Base-by-base conservation (phyloP, 73 alveolate species). In the Tetrahymena elliotti region DNA sequence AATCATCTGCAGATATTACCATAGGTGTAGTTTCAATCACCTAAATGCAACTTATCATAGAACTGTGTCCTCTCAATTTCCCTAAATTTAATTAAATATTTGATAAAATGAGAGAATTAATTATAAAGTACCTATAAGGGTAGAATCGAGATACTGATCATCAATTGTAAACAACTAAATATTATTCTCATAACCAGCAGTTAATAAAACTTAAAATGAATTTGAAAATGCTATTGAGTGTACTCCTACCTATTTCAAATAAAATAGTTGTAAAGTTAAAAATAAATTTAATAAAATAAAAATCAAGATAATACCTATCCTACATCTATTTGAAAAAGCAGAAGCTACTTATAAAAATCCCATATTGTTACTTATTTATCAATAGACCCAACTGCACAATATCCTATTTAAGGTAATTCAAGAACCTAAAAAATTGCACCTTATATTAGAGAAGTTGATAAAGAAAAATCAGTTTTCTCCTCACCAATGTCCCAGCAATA, bases 1-100 rank as follows among this genome's bases (percentile, higher is more conserved):
- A 93, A 94, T 94, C 96, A 94, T 94, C 96, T n/a, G 95, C 96
- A 27, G 96, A 94, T 9, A 94, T 53, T 41, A 94, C 40, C 24
- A 94, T 92, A 37, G 96, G 96, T 39, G 93, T 88, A 39, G 37
- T 84, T 16, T 94, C 96, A 33, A 94, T 88, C 95, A 94, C 93
- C 33, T 41, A 18, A 16, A 94, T 84, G 27, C 95, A 31, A 10
- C 93, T 88, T 31, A 94, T 52, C 96, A 94, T 94, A 6, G 96
- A 94, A n/a, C 68, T 94, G 92, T 94, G 96, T 34, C 96, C 96
- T 38, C 95, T 84, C 52, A 94, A 88, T 47, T 94, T 94, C 1
- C 88, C 88, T 68, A 27, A 22, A 27, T 16, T 24, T 24, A 68
- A 68, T 7, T n/a, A 27, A 4, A 68, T 68, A 7, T 53, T 24